phyloP scores from a whole-genome alignment of 169 alveolate species.

The Plasmodium vinckei region DNA sequence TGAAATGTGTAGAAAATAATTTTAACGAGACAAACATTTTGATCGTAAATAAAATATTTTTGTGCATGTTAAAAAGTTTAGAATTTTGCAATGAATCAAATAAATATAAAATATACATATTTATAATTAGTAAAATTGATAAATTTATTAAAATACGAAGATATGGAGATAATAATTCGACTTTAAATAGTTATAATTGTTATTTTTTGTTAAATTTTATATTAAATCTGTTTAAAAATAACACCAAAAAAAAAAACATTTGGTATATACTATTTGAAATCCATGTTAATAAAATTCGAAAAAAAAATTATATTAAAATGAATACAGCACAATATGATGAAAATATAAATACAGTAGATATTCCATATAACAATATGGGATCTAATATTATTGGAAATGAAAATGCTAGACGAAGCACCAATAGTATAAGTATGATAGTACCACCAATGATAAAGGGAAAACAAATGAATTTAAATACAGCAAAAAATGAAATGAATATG shows the following conservation, averaged over 20 bases:
- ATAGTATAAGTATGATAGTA: slow-evolving; percentile 1
- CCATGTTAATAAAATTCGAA: slow-evolving; percentile 44
- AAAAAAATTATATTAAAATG: slow-evolving; percentile 12
- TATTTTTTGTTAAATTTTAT: slow-evolving; percentile 40
- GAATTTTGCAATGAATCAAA: slow-evolving; percentile 29
- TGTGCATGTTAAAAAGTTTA: slow-evolving; percentile 44
- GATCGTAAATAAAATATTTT: slow-evolving; percentile 41
- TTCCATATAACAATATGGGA: background rate
- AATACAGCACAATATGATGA: background rate
- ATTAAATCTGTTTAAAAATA: slow-evolving; percentile 39
- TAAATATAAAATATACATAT: slow-evolving; percentile 60
- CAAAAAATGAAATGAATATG: background rate
- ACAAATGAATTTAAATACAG: background rate
- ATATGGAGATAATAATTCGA: slow-evolving; percentile 47
- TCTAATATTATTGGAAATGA: background rate
- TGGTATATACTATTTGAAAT: slow-evolving; percentile 53
- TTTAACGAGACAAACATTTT: slow-evolving; percentile 37
- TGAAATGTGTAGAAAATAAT: slow-evolving; percentile 54
- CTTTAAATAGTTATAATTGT: slow-evolving; percentile 50
- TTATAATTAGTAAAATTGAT: slow-evolving; percentile 51
- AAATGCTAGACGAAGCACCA: background rate
- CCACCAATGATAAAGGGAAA: slow-evolving; percentile 20
- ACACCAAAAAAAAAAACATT: slow-evolving; percentile 17
- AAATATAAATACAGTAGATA: background rate
- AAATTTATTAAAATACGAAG: slow-evolving; percentile 38